Evolutionary conservation across 148 eudicot genomes (phyloP).

Genomic region (Silene uniflora): DNA sequence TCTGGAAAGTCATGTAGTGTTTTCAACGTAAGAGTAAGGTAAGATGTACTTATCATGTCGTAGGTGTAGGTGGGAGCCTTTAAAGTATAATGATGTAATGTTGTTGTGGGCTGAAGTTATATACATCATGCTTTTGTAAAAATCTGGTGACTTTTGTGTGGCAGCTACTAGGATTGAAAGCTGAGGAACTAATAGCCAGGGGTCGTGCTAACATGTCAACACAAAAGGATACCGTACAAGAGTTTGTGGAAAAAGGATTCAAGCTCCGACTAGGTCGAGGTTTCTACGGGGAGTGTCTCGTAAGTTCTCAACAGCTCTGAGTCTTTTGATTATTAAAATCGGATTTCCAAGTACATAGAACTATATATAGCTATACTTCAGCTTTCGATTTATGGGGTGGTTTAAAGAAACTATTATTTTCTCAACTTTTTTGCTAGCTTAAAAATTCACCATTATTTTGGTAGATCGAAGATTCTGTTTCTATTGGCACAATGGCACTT

Average conservation of each 20-base stretch:
- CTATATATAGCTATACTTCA: not conserved
- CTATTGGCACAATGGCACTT: not conserved
- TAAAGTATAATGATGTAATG: not conserved
- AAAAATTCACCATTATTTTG: constrained; percentile 1
- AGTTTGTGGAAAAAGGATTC: constrained; percentile 50
- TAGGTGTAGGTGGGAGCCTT: not conserved
- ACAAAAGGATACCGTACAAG: constrained; percentile 45
- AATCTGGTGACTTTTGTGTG: not conserved
- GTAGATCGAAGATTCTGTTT: not conserved
- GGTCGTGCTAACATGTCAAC: constrained; percentile 46
- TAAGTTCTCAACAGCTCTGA: constrained; percentile 30
- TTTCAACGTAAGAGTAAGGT: not conserved
- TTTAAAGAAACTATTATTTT: not conserved
- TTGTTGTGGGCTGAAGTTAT: not conserved
- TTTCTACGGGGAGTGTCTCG: constrained; percentile 87
- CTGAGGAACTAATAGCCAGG: constrained; percentile 44
- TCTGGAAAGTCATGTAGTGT: not conserved
- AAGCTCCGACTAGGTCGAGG: constrained; percentile 75
- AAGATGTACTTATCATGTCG: not conserved
- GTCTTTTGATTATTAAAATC: constrained; percentile 5
- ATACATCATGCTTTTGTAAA: not conserved
- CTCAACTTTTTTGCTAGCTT: not conserved
- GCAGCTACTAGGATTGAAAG: constrained; percentile 53
- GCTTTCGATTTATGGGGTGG: not conserved
- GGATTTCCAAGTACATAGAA: not conserved